phyloP scores from a whole-genome alignment of 805 yeast genomes.

The Kodamaea sagamina region DNA sequence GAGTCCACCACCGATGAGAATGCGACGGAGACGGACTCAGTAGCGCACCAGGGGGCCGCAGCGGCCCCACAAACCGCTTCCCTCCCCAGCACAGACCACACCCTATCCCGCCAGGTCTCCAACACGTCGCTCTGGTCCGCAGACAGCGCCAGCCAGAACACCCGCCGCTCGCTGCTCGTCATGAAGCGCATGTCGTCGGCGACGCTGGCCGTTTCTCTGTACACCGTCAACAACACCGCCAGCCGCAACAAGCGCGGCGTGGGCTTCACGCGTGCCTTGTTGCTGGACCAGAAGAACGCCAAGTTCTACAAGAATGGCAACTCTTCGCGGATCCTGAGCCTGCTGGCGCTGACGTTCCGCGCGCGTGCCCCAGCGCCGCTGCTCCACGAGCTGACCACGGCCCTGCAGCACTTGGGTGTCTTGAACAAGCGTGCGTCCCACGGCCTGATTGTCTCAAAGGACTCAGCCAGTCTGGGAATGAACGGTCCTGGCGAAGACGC shows the following conservation, averaged over 20 bases:
- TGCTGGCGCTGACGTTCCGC: slow-evolving; percentile 10
- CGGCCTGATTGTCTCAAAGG: slow-evolving; percentile 35
- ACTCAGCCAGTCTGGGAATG: slow-evolving; percentile 20
- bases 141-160: slow-evolving; percentile 22
- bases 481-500: slow-evolving; percentile 28
- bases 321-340: slow-evolving; percentile 11
- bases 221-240: slow-evolving; percentile 20
- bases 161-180: slow-evolving; percentile 27
- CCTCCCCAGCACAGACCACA: neutral
- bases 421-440: slow-evolving; percentile 37
- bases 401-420: slow-evolving; percentile 1
- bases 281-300: slow-evolving; percentile 31
- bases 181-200: slow-evolving; percentile 34
- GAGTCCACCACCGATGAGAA: slow-evolving; percentile 6
- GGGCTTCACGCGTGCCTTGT: slow-evolving; percentile 45
- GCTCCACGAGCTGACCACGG: neutral
- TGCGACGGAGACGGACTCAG: slow-evolving; percentile 3
- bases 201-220: slow-evolving; percentile 31
- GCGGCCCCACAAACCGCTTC: neutral
- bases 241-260: slow-evolving; percentile 25
- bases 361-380: slow-evolving; percentile 5
- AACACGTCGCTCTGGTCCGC: slow-evolving; percentile 40
- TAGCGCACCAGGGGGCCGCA: neutral
- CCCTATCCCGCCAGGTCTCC: slow-evolving; percentile 29
- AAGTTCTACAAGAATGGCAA: slow-evolving; percentile 24